Conservation (phyloP, 176 grass and related monocot genomes). For the Raddia guianensis region DNA sequence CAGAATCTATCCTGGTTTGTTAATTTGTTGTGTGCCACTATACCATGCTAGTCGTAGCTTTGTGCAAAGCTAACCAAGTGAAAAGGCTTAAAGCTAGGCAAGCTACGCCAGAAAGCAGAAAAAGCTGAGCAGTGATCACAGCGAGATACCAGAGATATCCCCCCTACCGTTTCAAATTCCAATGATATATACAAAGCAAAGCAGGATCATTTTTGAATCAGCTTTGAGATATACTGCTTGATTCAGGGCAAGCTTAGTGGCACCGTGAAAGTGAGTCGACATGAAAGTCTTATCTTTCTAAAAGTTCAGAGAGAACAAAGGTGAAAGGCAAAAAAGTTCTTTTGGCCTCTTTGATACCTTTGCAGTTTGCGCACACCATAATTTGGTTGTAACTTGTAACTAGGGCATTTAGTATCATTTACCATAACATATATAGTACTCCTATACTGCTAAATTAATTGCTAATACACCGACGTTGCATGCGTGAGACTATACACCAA, state of each 20-base stretch:
- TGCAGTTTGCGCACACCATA: conserved; percentile 34
- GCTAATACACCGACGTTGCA: background rate
- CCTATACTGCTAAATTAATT: too few relatives aligned
- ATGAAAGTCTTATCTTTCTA: conserved; percentile 17
- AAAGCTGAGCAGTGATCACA: conserved; percentile 16
- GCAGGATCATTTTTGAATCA: conserved; percentile 53
- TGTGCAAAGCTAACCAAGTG: conserved; percentile 39
- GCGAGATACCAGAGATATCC: conserved; percentile 52
- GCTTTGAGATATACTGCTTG: conserved; percentile 44
- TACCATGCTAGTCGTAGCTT: conserved; percentile 6
- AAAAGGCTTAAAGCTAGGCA: conserved; percentile 51
- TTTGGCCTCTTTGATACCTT: conserved; percentile 40
- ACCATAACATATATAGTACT: background rate
- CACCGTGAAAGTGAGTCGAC: conserved; percentile 45
- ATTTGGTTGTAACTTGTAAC: conserved; percentile 29
- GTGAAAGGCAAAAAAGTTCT: conserved; percentile 38
- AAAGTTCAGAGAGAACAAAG: conserved; percentile 38
- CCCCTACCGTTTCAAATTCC: conserved; percentile 34
- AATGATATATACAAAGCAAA: conserved; percentile 43
- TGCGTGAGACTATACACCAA: background rate
- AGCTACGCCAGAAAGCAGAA: conserved; percentile 37
- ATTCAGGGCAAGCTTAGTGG: conserved; percentile 31
- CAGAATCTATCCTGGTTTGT: background rate
- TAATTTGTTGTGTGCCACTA: background rate
- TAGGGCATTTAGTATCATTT: conserved; percentile 15